phyloP scores from a whole-genome alignment of 176 grass and related monocot genomes.

The Oropetium thomaeum region DNA sequence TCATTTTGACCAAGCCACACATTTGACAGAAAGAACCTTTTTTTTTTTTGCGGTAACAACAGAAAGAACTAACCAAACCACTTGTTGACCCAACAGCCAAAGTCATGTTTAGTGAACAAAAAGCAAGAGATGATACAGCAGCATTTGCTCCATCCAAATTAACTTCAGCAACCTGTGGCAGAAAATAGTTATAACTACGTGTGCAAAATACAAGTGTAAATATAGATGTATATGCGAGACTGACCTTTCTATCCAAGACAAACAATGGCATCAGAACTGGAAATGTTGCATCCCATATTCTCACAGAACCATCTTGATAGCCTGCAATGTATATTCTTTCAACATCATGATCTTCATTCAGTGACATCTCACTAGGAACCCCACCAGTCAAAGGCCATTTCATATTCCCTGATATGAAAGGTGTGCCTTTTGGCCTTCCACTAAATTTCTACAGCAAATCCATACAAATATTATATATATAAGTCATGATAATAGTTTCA shows the following conservation, averaged over 20 bases:
- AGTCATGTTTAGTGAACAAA: constrained; percentile 69
- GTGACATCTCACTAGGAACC: constrained; percentile 82
- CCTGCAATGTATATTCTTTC: constrained; percentile 84
- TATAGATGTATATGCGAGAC: constrained; percentile 4
- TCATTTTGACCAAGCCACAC: constrained; percentile 22
- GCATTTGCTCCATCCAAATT: constrained; percentile 54
- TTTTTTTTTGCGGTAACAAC: no score
- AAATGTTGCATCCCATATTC: constrained; percentile 94
- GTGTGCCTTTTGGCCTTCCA: constrained; percentile 35
- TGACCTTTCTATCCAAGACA: constrained; percentile 82
- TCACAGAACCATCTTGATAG: constrained; percentile 96
- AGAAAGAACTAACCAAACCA: constrained; percentile 96
- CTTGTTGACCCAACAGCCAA: constrained; percentile 82
- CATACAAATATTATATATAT: constrained; percentile 1
- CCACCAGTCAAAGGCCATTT: constrained; percentile 98
- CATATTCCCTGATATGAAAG: constrained; percentile 48
- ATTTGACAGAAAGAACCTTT: constrained; percentile 19
- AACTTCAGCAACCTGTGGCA: constrained; percentile 59
- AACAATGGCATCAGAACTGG: constrained; percentile 73
- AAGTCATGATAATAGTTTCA: not conserved
- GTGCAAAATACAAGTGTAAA: not conserved
- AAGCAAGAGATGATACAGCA: constrained; percentile 68
- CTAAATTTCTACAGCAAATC: constrained; percentile 55
- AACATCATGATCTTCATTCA: constrained; percentile 52
- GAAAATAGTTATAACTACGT: constrained; percentile 20